Evolutionary conservation across 805 yeast genomes (phyloP), one percentile per base, ranked within the genome.

Genomic region (Tetrapisispora taiwanensis): DNA sequence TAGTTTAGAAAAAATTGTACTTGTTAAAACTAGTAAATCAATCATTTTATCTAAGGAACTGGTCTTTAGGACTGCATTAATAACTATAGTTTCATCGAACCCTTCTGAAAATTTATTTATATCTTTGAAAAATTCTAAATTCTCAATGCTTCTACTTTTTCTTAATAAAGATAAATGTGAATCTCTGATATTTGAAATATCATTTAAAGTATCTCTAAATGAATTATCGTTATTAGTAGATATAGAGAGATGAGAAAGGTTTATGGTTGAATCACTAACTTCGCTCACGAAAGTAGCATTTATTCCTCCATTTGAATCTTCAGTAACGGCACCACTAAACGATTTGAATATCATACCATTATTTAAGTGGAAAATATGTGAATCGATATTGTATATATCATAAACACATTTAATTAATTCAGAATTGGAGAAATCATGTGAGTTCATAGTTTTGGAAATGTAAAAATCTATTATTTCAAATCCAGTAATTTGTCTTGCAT

Each of bases 1-100:
- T 32, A 58, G 54, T 32, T 65, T 67, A 2, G 71, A 66, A 56
- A 77, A 87, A 44, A 75, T 78, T 52, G 74, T 75, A 33, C 75
- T 81, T 18, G 84, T 90, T 59, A 75, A 70, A 5, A 90, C 87
- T 42, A 90, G 64, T 19, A 89, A 71, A 61, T 90, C 97, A 44
- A 88, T 71, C 52, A 90, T 70, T 52, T 79, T 78, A 36, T 85
- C 92, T 45, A 86, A 63, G 1, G 84, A 73, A 1, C 92, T 92
- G 3, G 85, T 75, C 52, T 79, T 80, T 24, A 78, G 63, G 7
- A 74, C 81, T 7, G 76, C 81, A 44, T 65, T 60, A 19, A 71
- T 56, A 44, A 55, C 18, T 53, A 67, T 46, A 53, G 68, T 49
- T 44, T 65, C 63, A 20, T 65, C 48, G n/a, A 58, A 49, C 5